phyloP scores from a whole-genome alignment of 1,284 basidiomycete species.

The Ceraceosorus guamensis region DNA sequence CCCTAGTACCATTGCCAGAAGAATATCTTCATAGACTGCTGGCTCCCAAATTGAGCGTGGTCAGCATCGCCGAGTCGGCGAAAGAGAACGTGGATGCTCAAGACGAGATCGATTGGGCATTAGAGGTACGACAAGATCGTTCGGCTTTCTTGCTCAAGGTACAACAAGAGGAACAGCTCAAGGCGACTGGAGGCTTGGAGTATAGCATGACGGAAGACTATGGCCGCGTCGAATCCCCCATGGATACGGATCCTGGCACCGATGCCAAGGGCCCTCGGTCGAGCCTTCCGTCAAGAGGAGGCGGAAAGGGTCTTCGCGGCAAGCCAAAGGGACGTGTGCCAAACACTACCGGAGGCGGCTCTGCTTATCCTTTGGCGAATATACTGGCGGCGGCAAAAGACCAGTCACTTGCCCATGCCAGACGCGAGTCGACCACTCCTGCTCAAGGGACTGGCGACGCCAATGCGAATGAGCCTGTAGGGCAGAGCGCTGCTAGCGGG shows the following conservation, averaged over 20 bases:
- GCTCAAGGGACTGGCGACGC: too few species aligned
- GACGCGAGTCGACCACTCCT: too few species aligned
- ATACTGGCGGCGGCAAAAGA: conserved; percentile 11
- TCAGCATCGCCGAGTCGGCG: conserved; percentile 19
- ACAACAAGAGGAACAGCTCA: conserved; percentile 41
- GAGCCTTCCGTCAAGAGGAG: conserved; percentile 2
- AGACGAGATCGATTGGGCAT: conserved; percentile 43
- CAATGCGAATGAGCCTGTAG: not conserved
- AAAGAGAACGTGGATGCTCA: conserved; percentile 39
- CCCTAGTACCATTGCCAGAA: too few species aligned
- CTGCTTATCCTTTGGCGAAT: conserved; percentile 11
- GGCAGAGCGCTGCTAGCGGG: not conserved
- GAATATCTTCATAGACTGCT: conserved; percentile 26
- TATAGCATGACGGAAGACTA: not conserved
- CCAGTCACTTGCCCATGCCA: too few species aligned
- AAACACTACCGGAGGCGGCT: conserved; percentile 8
- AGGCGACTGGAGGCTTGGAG: conserved; percentile 11
- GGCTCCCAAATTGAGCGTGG: conserved; percentile 21
- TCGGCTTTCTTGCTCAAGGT: conserved; percentile 38
- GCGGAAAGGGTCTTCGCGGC: too few species aligned
- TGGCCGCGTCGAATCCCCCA: not conserved
- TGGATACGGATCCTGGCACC: not conserved
- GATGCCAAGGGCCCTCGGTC: conserved; percentile 9
- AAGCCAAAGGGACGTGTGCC: too few species aligned
- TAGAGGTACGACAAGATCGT: conserved; percentile 39